Percentiles rank a stretch among this genome's conserved stretches.
Evolutionary conservation across 176 grass and related monocot genomes (phyloP).

Genomic region (Oryza longistaminata): DNA sequence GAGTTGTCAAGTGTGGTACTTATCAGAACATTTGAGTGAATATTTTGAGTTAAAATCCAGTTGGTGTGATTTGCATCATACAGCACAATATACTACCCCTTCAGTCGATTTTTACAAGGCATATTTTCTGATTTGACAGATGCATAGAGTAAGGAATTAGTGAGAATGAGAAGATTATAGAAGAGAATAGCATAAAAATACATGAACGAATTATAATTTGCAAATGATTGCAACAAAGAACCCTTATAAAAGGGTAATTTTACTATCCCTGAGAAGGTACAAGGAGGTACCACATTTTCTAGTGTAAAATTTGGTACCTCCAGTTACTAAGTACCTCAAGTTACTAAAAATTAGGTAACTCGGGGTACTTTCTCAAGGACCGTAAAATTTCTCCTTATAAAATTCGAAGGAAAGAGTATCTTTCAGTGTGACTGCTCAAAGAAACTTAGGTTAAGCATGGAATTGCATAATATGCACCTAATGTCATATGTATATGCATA

Average conservation of each 20-base stretch:
- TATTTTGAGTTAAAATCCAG: background rate
- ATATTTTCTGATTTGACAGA: background rate
- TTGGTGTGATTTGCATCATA: background rate
- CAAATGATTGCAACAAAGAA: background rate
- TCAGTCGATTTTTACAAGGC: background rate
- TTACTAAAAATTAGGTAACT: no score
- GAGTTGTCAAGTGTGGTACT: background rate
- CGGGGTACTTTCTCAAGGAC: no score
- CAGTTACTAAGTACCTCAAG: no score
- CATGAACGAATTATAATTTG: background rate
- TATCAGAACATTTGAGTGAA: background rate
- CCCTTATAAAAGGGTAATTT: background rate
- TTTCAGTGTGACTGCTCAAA: background rate
- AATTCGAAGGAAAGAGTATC: background rate
- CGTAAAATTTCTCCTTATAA: background rate
- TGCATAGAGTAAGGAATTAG: background rate
- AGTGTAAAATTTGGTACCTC: no score
- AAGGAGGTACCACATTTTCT: no score
- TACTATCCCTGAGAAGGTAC: no score
- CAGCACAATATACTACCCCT: background rate
- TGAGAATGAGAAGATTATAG: background rate
- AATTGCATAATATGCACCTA: background rate
- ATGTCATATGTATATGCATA: background rate
- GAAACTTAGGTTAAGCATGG: background rate
- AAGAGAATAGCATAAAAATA: background rate